A percentile compares a stretch with the other conserved stretches of the same genome.
These are phyloP conservation scores for Mycena floridula DNA, from an alignment of 768 basidiomycete species.

Conservation along the genomic window DNA sequence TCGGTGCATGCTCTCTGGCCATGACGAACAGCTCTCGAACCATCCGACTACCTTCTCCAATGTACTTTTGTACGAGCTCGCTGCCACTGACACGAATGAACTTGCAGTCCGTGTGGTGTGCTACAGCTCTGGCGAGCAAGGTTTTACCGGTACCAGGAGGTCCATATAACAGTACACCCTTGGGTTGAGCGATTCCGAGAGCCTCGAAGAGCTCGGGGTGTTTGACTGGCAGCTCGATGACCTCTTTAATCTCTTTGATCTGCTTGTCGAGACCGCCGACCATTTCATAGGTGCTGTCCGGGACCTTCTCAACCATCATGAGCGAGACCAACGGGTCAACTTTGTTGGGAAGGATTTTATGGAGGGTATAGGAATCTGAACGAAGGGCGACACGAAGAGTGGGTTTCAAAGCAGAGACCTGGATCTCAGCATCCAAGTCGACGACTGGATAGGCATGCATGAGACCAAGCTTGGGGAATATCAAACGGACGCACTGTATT, in stretches of 20 bases:
- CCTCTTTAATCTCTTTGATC: constrained; percentile 94
- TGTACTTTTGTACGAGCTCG: constrained; percentile 78
- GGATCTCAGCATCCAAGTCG: constrained; percentile 86
- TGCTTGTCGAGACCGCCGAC: constrained; percentile 98
- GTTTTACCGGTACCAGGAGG: constrained; percentile 79
- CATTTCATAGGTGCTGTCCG: constrained; percentile 99
- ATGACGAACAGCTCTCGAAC: constrained; percentile 79
- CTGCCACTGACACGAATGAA: constrained; percentile 74
- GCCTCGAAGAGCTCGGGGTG: constrained; percentile 77
- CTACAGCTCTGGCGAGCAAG: constrained; percentile 67
- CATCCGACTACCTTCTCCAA: constrained; percentile 75
- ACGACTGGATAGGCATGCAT: constrained; percentile 54
- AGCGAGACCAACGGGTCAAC: constrained; percentile 96
- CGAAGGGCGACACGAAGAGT: constrained; percentile 91
- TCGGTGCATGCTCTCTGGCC: constrained; percentile 76
- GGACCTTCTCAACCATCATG: constrained; percentile 99
- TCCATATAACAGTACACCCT: constrained; percentile 72
- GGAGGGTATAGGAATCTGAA: constrained; percentile 93
- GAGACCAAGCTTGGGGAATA: not conserved
- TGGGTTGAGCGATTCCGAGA: constrained; percentile 76
- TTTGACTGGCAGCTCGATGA: constrained; percentile 77
- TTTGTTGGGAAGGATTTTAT: constrained; percentile 96
- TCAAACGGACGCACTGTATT: constrained; percentile 74
- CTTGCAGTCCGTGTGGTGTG: constrained; percentile 78
- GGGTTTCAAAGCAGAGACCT: constrained; percentile 72